phyloP scores from a whole-genome alignment of 495 filamentous ascomycete species.

The Neurospora sp. region DNA sequence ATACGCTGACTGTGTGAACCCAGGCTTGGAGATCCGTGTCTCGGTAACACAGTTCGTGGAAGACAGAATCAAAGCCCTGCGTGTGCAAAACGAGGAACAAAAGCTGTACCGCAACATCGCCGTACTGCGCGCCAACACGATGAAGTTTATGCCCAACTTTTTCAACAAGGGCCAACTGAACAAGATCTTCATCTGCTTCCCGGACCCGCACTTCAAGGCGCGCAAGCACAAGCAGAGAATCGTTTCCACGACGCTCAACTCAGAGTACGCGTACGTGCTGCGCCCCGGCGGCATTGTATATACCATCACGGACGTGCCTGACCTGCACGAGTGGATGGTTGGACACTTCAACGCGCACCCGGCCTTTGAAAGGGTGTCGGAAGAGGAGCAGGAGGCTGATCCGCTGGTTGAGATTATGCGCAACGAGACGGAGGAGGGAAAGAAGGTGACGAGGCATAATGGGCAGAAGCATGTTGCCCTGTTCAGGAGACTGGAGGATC shows the following conservation, averaged over 20 bases:
- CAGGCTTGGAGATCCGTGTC: conserved; percentile 78
- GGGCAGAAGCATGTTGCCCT: conserved; percentile 82
- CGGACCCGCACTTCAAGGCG: conserved; percentile 95
- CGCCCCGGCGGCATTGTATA: conserved; percentile 77
- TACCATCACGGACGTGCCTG: conserved; percentile 94
- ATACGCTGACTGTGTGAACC: background rate
- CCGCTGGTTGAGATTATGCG: conserved; percentile 73
- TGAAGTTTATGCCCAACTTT: conserved; percentile 98
- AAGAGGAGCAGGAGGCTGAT: conserved; percentile 61
- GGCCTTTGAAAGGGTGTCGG: conserved; percentile 53
- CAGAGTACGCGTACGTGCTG: conserved; percentile 88
- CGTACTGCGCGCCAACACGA: conserved; percentile 83
- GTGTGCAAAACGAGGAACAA: conserved; percentile 50
- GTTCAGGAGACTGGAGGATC: conserved; percentile 72
- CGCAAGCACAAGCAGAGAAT: conserved; percentile 96
- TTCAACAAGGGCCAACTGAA: conserved; percentile 66
- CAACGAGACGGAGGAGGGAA: conserved; percentile 88
- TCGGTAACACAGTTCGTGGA: conserved; percentile 84
- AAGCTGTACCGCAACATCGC: conserved; percentile 72
- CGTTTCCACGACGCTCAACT: conserved; percentile 74
- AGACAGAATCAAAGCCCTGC: conserved; percentile 73
- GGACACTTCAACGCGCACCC: conserved; percentile 66
- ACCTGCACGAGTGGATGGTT: conserved; percentile 88
- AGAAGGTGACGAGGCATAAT: conserved; percentile 87
- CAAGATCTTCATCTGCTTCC: conserved; percentile 96